Base-by-base conservation (phyloP, 2,329 filamentous ascomycete genomes). In the Aspergillus sp. region DNA sequence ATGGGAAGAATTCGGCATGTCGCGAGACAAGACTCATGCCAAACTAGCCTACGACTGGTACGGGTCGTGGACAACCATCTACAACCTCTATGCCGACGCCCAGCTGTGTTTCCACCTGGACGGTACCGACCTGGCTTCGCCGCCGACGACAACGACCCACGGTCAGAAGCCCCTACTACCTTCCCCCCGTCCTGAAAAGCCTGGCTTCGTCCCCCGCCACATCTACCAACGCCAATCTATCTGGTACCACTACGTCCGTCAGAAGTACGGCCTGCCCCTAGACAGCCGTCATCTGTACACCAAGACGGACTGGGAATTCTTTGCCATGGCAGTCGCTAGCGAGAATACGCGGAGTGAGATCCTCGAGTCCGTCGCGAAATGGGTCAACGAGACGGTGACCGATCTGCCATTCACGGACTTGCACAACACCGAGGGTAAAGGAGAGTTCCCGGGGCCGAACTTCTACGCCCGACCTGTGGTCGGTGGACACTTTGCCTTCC, bases 241-340 rank as follows among this genome's bases (percentile, higher is more conserved):
- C 53, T 95, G 88, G 89, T 95, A 95, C 73, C 79, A 82, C 57
- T 80, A 82, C 13, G 89, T 93, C 9, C 82, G 89, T 59, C 89
- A 95, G 68, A 85, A 82, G 62, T 95, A 93, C 69, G 90, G 90
- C 1, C 74, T 95, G 3, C 90, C 90, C 0, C 81, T 95, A 7
- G 90, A 95, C 71, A 88, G 82, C 60, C 83, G 90, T 41, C 89
- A 94, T 69, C 71, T 93, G 3, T 94, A 94, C 70, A 87, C 89
- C 32, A 95, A 95, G 73, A 90, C 87, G 26, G 90, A 95, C 72
- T 95, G 90, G 90, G 87, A 94, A 62, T 91, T 95, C 68, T 92
- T 94, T 69, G 88, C 89, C 0, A 90, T 90, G 44, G 88, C 90
- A 1, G 87, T 95, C 4, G 83, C 89, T 3, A 85, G 84, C 60